Percentiles rank a stretch among this genome's conserved stretches.
These are phyloP conservation scores for Rhizopogon sp. DNA, from an alignment of 768 basidiomycete species.

Conservation along the genomic window DNA sequence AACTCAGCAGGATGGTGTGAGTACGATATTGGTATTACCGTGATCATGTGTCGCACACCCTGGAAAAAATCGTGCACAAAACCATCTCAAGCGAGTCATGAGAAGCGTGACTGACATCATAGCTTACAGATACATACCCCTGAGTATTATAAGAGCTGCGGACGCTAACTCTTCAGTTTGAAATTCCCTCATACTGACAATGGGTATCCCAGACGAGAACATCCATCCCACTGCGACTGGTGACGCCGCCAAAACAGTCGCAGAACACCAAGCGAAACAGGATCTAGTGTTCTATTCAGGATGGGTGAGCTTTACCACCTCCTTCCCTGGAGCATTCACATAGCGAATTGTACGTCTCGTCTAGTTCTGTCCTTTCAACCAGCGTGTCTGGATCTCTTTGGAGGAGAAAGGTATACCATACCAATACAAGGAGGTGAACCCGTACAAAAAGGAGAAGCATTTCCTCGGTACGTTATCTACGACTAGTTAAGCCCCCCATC, in stretches of 20 bases:
- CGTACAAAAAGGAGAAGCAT: constrained; percentile 62
- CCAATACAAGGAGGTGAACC: constrained; percentile 63
- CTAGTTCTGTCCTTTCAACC: constrained; percentile 54
- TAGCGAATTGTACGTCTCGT: background rate
- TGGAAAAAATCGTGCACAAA: background rate
- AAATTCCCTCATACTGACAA: constrained; percentile 7
- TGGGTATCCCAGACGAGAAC: constrained; percentile 44
- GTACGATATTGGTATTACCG: constrained; percentile 16
- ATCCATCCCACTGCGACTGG: constrained; percentile 59
- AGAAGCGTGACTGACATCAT: background rate
- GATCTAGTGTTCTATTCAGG: constrained; percentile 56
- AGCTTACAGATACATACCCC: background rate
- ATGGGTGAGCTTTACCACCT: constrained; percentile 37
- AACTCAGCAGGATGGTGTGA: background rate
- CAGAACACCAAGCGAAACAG: constrained; percentile 44
- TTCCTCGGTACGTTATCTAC: constrained; percentile 39
- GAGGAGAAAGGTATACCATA: constrained; percentile 66
- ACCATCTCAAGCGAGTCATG: too few species aligned
- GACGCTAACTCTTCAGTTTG: background rate
- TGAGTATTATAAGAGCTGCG: background rate
- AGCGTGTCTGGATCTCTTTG: constrained; percentile 60
- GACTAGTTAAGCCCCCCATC: background rate
- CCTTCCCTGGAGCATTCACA: background rate
- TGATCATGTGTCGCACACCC: background rate
- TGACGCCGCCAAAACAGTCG: constrained; percentile 45